Evolutionary conservation across 345 rosid genomes (phyloP), one percentile per base, ranked within the genome.

Genomic region (Eucalyptus pauciflora): DNA sequence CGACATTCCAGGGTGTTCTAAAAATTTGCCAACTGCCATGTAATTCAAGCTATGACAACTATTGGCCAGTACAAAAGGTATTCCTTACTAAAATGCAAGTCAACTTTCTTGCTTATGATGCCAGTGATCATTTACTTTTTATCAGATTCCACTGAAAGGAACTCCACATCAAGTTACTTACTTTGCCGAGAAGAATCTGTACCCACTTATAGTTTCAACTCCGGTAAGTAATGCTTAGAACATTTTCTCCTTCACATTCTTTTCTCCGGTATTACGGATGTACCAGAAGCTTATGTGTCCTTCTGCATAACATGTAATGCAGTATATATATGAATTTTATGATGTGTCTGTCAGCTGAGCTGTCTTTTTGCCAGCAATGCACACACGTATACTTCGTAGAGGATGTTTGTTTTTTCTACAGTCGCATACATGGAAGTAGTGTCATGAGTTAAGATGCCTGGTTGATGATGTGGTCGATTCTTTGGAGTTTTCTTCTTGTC

Each of bases 141-240:
- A 60, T 92, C 93, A 98, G 99, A 90, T 98, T 93, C 97, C 99
- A 88, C 89, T 97, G 91, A 96, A 93, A 92, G 99, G 96, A 88
- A 98, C 99, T 87, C 99, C 99, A 88, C 99, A 98, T 95, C 99
- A 98, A 93, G 98, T 98, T 87, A 96, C 99, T 81, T 98, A 96
- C 93, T 96, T 93, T 87, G 94, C 98, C 2, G 99, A 98, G 94
- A 95, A 90, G 94, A 98, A 97, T 90, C 92, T 98, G 88, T 98
- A 98, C 89, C 95, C 97, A 1, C 92, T 98, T 89, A 96, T 98
- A 89, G 98, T 98, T 92, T 97, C 98, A 71, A 93, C 94, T 92
- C 99, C 95, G 71, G 99, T 98, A 92, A 95, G 98, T 93, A 49
- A 80, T 64, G n/a, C 54, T 41, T 41, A 6, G 6, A 50, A 64